Base-by-base conservation (phyloP, 345 rosid species). In the Lumnitzera racemosa region DNA sequence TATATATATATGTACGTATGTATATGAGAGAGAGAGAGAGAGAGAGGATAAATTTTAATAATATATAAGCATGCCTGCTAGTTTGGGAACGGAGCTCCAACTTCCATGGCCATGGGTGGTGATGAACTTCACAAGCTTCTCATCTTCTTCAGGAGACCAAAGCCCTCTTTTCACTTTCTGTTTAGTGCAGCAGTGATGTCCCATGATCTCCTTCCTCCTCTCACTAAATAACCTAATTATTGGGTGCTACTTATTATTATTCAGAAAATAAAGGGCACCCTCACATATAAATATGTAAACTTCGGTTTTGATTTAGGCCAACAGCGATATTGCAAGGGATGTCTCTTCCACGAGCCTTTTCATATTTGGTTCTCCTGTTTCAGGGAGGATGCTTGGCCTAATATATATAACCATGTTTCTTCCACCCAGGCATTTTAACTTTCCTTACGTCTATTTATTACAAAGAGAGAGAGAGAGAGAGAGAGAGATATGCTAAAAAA, bases 121-220 rank as follows among this genome's bases (percentile, higher is more conserved):
- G 43, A 83, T 70, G 57, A 63, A 63, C 53, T 48, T 67, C 64
- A 72, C 47, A 11, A 83, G 85, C 67, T 72, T 83, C 73, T 83
- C 85, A 59, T 80, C 88, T 76, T 83, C 85, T 58, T 83, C 85
- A n/a, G 83, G 88, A 67, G 85, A 80, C 85, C 85, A 83, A 12
- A 83, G 17, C 20, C 88, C 88, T 70, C 83, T 83, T 80, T 80
- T 83, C 31, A 83, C 88, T 64, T 80, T 83, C 80, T 78, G 85
- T 63, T 78, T 78, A 68, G 68, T 74, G 75, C 88, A 83, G 71
- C 85, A 83, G 55, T 80, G 77, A 64, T 83, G 88, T 13, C 78
- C 81, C 85, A 78, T 83, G 17, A 8, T 20, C 27, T 68, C 53
- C 15, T 24, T 15, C 20, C 20, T 20, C 20, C 20, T 20, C 20